phyloP scores from a whole-genome alignment of 129 eudicot genomes.

The Flaveria trinervia region DNA sequence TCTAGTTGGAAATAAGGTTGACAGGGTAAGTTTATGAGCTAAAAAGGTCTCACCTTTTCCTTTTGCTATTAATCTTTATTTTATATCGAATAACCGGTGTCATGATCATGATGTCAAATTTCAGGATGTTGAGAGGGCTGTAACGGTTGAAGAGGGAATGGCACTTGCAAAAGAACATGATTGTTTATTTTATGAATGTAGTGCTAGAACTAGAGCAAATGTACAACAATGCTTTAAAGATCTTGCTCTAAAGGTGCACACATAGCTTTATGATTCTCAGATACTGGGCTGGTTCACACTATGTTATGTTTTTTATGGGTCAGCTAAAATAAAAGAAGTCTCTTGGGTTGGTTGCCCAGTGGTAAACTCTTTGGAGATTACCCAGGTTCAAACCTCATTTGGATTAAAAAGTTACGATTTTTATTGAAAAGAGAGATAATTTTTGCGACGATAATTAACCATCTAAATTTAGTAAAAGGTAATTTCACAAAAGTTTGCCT shows the following conservation, averaged over 20 bases:
- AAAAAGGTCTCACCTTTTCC: neutral
- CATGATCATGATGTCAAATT: slow-evolving; percentile 23
- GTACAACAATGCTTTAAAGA: slow-evolving; percentile 83
- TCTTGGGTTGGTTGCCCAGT: too few species aligned
- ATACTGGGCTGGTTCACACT: neutral
- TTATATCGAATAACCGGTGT: neutral
- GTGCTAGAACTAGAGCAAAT: slow-evolving; percentile 84
- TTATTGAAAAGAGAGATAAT: neutral
- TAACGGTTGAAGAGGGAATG: slow-evolving; percentile 78
- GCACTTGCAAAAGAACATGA: slow-evolving; percentile 67
- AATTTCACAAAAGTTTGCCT: neutral
- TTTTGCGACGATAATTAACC: neutral
- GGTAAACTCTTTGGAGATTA: too few species aligned
- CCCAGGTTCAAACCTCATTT: too few species aligned
- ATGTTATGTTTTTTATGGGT: neutral
- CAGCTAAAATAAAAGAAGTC: neutral
- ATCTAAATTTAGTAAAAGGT: too few species aligned
- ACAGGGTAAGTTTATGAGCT: slow-evolving; percentile 57
- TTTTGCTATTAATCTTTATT: neutral
- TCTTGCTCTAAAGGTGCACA: slow-evolving; percentile 64
- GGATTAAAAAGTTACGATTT: neutral
- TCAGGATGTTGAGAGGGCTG: slow-evolving; percentile 82
- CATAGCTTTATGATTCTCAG: slow-evolving; percentile 6
- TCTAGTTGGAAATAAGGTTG: slow-evolving; percentile 88
- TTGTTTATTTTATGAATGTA: slow-evolving; percentile 74